Base-by-base conservation (phyloP, 2,329 filamentous ascomycete genomes). In the Botrytis fragariae region DNA sequence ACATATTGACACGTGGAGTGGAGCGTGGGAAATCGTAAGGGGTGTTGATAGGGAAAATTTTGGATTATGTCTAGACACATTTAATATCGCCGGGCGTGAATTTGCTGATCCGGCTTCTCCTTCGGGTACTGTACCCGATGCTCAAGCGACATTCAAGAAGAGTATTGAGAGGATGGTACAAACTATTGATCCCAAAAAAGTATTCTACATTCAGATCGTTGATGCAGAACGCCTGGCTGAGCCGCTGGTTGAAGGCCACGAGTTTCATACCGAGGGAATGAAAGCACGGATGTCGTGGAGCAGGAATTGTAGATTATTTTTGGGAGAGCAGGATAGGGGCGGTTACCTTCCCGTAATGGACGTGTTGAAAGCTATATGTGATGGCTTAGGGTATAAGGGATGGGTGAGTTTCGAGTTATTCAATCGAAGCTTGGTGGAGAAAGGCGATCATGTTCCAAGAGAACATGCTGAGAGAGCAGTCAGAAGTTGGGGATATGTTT, bases 181-280 rank as follows among this genome's bases (percentile, higher is more conserved):
- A 64, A 74, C 73, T 32, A 75, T 80, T 29, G 78, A 80, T 71
- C 73, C 76, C 4, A 69, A 74, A 37, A 80, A 80, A 80, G 85
- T 95, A 0, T 93, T 94, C 78, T 93, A 92, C 78, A 85, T 95
- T 1, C 93, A 95, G 79, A 86, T 95, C 12, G 92, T 92, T 8
- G 92, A 95, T 78, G 93, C 89, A 1, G 91, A 93, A 80, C 84
- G 86, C 6, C 84, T 94, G 5, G 78, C 81, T 0, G 78, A 83
- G 18, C 92, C 92, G 0, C 81, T 95, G 14, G 77, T 86, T 3
- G 79, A 84, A 32, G 85, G 84, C 1, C 90, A 93, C 79, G 80
- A 83, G 9, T 91, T 88, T 78, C 87, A 91, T 82, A 83, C 87
- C 14, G 80, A 85, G 0, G 85, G 84, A 7, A 90, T 92, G 81